These are phyloP conservation scores for Warburgia ugandensis DNA, from an alignment of 164 flowering plant species.

Conservation along the genomic window DNA sequence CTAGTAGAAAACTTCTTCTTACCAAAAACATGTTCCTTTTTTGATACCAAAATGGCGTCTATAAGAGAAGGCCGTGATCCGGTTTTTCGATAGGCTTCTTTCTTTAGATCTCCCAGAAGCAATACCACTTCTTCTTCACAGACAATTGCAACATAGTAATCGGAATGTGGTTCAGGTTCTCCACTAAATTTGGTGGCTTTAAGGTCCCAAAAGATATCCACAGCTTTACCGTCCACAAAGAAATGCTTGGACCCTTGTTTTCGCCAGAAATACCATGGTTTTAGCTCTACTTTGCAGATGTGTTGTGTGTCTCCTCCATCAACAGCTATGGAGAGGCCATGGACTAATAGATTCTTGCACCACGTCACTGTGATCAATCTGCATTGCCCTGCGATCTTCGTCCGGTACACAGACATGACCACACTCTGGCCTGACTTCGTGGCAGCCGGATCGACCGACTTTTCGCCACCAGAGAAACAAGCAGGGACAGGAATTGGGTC, in stretches of 20 bases:
- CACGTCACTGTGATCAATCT: conserved; percentile 62
- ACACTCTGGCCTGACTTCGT: conserved; percentile 51
- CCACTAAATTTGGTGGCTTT: conserved; percentile 50
- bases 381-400: conserved; percentile 39
- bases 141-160: conserved; percentile 62
- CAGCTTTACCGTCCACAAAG: conserved; percentile 29
- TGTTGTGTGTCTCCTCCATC: conserved; percentile 40
- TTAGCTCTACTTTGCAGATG: conserved; percentile 60
- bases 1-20: conserved; percentile 48
- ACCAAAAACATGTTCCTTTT: conserved; percentile 53
- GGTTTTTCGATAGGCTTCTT: conserved; percentile 59
- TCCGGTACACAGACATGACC: conserved; percentile 21
- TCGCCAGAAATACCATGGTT: conserved; percentile 71
- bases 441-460: conserved; percentile 25
- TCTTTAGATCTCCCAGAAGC: conserved; percentile 58
- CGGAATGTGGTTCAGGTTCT: conserved; percentile 56
- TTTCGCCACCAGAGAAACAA: conserved; percentile 52
- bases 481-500: conserved; percentile 67
- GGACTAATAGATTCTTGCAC: conserved; percentile 65
- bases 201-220: conserved; percentile 63
- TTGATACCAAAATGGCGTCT: conserved; percentile 51
- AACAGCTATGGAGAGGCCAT: conserved; percentile 55
- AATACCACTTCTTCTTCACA: conserved; percentile 54
- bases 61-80: conserved; percentile 48
- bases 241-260: conserved; percentile 55